These are phyloP conservation scores for Nicotiana obtusifolia DNA, from an alignment of 257 asterid species.

Conservation along the genomic window DNA sequence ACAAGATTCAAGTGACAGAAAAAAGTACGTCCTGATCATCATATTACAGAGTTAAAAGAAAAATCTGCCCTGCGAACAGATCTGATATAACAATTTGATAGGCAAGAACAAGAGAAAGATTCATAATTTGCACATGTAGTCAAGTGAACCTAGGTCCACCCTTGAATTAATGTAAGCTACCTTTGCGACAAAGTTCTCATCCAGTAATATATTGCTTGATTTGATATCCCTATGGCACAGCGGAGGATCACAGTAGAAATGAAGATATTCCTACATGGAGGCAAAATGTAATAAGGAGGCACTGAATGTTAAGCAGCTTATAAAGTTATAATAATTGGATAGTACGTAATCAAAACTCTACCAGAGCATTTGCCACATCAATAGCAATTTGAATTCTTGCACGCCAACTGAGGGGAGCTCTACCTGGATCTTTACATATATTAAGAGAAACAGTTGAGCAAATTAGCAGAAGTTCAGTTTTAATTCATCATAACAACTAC, in stretches of 20 bases:
- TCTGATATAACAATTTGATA: neutral
- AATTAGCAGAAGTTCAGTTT: too few relatives aligned
- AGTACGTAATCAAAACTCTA: conserved; percentile 14
- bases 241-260: conserved; percentile 91
- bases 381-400: conserved; percentile 81
- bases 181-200: conserved; percentile 75
- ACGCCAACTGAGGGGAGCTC: conserved; percentile 75
- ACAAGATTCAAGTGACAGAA: neutral
- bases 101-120: neutral
- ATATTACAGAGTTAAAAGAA: neutral
- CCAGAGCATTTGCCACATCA: conserved; percentile 96
- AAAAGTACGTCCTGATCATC: neutral
- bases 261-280: conserved; percentile 82
- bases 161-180: conserved; percentile 24
- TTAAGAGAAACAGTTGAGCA: conserved; percentile 8
- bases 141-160: neutral
- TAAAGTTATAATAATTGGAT: neutral
- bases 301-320: neutral
- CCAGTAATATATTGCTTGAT: conserved; percentile 90
- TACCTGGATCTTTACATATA: conserved; percentile 57
- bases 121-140: neutral
- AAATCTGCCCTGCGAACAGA: neutral
- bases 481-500: neutral
- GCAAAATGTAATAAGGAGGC: neutral
- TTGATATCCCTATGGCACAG: conserved; percentile 93